Evolutionary conservation across 2,329 filamentous ascomycete genomes (phyloP), one percentile per base, ranked within the genome.

Genomic region (Ceratocystis variospora): DNA sequence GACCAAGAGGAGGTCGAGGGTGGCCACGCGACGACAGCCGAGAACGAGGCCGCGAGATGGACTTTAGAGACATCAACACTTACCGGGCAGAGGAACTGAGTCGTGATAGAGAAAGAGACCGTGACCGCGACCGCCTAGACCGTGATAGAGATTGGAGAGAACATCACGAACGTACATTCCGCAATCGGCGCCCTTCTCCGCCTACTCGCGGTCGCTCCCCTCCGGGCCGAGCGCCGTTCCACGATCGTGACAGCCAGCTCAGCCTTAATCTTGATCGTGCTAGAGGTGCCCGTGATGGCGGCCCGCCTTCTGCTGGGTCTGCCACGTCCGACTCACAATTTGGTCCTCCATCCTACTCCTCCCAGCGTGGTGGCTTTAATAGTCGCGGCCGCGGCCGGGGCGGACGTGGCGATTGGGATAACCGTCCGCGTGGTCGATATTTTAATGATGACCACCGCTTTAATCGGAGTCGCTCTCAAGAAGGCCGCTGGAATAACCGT

Each of bases 221-320:
- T 12, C 79, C 86, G 6, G 85, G 85, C 5, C 78, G 79, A 12
- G 80, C 86, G 70, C 86, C 88, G 72, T 84, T 84, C 68, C 81
- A 87, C 71, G 85, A 87, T 63, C 76, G 77, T 70, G 76, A 83
- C 73, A 80, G 77, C 1, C 85, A 84, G 0, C 78, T 85, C 41
- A 85, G 84, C 61, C 77, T 87, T 5, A 88, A 91, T 69, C 79
- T 84, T 6, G 84, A 86, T 67, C 81, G 88, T 67, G 83, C 85
- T 19, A 80, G 87, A 61, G 85, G 82, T 17, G 90, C 87, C 7
- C 80, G 88, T 71, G 88, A 92, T 71, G 88, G 74, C 8, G 77
- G 87, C 0, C 87, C 88, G 10, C 81, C 85, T 25, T 88, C 87
- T 1, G 87, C 86, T 19, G 86, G 86, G 3, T 89, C 88, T 2